Base-by-base conservation (phyloP, 106 monocot species). In the Posidonia australis region DNA sequence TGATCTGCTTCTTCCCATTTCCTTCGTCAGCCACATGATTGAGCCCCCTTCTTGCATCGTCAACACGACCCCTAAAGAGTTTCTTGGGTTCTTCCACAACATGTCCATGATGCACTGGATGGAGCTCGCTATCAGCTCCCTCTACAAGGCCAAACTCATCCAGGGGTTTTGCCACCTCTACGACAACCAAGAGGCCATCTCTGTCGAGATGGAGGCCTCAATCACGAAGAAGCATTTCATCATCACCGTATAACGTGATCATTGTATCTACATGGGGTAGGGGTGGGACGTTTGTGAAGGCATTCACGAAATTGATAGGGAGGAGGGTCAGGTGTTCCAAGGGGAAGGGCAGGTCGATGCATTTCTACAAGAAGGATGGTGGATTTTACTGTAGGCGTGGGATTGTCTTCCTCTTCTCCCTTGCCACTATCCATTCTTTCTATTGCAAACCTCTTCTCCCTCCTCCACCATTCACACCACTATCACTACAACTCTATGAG, bases 301-400 rank as follows among this genome's bases (percentile, higher is more conserved):
- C 70, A 4, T 92, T 92, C 57, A 52, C 86, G 43, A 87, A 92
- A 70, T 74, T 92, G 43, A 87, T 92, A 84, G 92, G 87, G 21
- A 70, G 86, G 47, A 54, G 67, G 17, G 76, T n/a, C 6, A 84
- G 86, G 0, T 92, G 87, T 47, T 82, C 84, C 14, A 72, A 71
- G 51, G 92, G 92, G 14, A 92, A 87, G 75, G 87, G 92, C 17
- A 87, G 92, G 19, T 92, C 92, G 31, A 92, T 92, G 92, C 87
- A 87, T 57, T 87, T 92, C 69, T 92, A 92, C 64, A 88, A 84
- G 75, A 87, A 84, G 79, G 84, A 82, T 10, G 46, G 69, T 9
- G 53, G 64, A 0, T 92, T 87, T 74, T 92, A 73, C 41, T 87
- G 87, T n/a, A 87, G 87, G 0, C 92, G 87, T 47, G 87, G 87